A percentile compares a stretch with the other conserved stretches of the same genome.
Evolutionary conservation across 352 stramenopile species (phyloP).

Genomic region (Phytophthora ohioensis): DNA sequence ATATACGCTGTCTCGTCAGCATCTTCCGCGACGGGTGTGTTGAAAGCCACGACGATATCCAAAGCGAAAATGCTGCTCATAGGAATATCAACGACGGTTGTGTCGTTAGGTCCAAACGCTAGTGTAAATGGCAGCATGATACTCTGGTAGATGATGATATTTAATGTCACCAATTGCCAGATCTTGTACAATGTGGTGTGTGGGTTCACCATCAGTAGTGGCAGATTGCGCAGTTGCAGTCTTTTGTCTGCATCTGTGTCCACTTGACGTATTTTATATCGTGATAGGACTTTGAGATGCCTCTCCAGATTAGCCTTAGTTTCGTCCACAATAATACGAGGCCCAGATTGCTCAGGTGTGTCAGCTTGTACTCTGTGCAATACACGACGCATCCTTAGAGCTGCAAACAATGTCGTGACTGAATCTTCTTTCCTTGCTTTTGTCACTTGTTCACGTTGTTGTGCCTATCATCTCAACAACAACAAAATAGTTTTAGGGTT

Average conservation of each 20-base stretch:
- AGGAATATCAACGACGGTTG: conserved; percentile 51
- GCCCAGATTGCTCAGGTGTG: conserved; percentile 12
- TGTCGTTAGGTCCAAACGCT: conserved; percentile 68
- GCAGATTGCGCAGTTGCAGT: conserved; percentile 48
- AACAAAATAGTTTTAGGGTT: not conserved
- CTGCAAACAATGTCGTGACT: conserved; percentile 70
- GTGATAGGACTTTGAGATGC: conserved; percentile 76
- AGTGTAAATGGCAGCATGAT: conserved; percentile 75
- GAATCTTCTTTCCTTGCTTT: conserved; percentile 37
- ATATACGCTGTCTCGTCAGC: conserved; percentile 67
- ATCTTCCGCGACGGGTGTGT: conserved; percentile 59
- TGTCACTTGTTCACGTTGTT: not conserved
- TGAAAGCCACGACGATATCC: conserved; percentile 83
- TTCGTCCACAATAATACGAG: conserved; percentile 45
- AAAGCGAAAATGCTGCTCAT: conserved; percentile 77
- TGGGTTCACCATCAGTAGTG: conserved; percentile 70
- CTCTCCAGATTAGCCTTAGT: conserved; percentile 63
- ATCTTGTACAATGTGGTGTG: conserved; percentile 75
- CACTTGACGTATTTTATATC: conserved; percentile 81
- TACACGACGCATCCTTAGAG: conserved; percentile 58
- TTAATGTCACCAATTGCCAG: conserved; percentile 76
- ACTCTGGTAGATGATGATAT: conserved; percentile 85
- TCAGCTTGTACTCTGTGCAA: conserved; percentile 49
- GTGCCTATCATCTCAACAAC: not conserved
- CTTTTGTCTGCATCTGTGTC: conserved; percentile 50